phyloP scores from a whole-genome alignment of 106 monocot species.

The Apostasia shenzhenica region DNA sequence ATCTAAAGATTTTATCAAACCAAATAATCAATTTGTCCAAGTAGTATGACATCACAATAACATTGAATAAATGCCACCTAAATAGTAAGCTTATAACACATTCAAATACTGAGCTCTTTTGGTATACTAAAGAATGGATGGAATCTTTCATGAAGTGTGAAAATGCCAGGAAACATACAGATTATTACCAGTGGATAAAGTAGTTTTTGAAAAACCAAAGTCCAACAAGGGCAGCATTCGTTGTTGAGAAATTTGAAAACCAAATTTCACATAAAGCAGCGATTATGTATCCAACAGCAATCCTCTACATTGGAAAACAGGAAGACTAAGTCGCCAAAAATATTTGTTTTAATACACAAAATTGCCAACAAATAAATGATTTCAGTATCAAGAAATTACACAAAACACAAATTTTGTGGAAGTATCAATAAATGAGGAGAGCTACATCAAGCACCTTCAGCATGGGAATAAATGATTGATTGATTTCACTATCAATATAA shows the following conservation, averaged over 20 bases:
- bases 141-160: neutral
- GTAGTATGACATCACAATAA: too few species aligned
- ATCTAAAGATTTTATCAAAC: too few species aligned
- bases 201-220: conserved; percentile 34
- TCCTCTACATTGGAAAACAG: conserved; percentile 36
- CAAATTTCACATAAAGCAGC: conserved; percentile 96
- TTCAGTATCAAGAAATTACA: neutral
- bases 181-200: conserved; percentile 47
- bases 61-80: too few species aligned
- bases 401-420: neutral
- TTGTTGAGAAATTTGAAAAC: conserved; percentile 26
- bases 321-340: neutral
- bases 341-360: neutral
- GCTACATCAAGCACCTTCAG: too few species aligned
- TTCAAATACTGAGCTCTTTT: neutral
- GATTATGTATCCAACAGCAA: conserved; percentile 69
- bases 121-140: neutral
- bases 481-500: too few species aligned
- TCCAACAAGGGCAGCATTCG: conserved; percentile 1
- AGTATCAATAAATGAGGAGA: too few species aligned
- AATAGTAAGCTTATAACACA: too few species aligned
- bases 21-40: too few species aligned
- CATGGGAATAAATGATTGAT: too few species aligned
- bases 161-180: neutral
- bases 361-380: neutral